Evolutionary conservation across 169 alveolate genomes (phyloP), one percentile per base, ranked within the genome.

Genomic region (Fabrea salina): DNA sequence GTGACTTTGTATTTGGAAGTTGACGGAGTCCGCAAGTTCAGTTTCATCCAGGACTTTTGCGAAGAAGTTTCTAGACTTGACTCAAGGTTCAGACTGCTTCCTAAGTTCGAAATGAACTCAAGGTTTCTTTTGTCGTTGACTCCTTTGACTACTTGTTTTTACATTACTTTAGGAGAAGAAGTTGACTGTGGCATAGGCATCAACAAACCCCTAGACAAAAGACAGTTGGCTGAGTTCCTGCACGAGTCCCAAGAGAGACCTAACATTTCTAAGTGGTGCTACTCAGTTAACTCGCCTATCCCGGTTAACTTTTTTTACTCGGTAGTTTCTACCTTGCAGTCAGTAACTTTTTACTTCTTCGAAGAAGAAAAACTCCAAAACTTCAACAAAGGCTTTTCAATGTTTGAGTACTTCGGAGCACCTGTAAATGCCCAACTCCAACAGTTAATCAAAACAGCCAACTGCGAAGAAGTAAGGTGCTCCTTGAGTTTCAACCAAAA

Each of bases 131-230:
- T 13, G 13, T 16, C n/a, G 7, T 27, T 61, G 2, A 11, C 74
- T 35, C 74, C 74, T 61, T 37, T 61, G 43, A 61, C 74, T 32
- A 30, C 39, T 8, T 11, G n/a, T 32, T 61, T 61, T 61, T 61
- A 61, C 25, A 16, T 61, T 1, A 13, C n/a, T 16, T 30, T 61
- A n/a, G 74, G 74, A 61, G 50, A 61, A 61, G 49, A 61, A 30
- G 74, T 61, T 25, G 74, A 61, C 25, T 61, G 16, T 5, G 74
- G 74, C 0, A 30, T 61, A 16, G 74, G 74, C 0, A 27, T 61
- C 11, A 61, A 61, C 39, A 61, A 61, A 37, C 53, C 74, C 8
- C 11, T 61, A n/a, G 74, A 61, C 25, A 61, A 51, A 37, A 61
- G 39, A 61, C 32, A 37, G n/a, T 35, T 61, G n/a, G 11, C 74